Evolutionary conservation across 108 stramenopile genomes (phyloP).

Genomic region (Seminavis robusta): DNA sequence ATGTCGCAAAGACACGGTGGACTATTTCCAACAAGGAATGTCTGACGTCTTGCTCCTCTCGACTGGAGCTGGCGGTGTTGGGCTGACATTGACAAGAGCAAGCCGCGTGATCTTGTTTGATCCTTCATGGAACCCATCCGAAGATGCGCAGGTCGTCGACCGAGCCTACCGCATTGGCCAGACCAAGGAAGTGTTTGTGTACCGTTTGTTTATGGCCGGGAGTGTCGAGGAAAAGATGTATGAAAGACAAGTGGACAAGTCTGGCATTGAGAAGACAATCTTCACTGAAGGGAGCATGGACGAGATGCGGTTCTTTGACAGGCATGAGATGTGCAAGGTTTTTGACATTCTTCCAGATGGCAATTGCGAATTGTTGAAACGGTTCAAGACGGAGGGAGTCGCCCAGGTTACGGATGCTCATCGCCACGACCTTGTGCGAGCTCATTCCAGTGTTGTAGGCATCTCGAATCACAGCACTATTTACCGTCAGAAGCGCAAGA

Average conservation of each 20-base stretch:
- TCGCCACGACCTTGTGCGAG: too few species aligned
- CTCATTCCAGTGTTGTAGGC: too few species aligned
- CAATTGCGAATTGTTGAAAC: too few species aligned
- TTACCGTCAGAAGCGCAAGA: too few species aligned
- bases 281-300: constrained; percentile 42
- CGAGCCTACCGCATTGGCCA: constrained; percentile 93
- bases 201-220: constrained; percentile 91
- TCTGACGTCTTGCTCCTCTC: constrained; percentile 76
- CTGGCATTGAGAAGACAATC: constrained; percentile 70
- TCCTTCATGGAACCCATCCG: constrained; percentile 56
- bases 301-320: constrained; percentile 65
- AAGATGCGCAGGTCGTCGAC: constrained; percentile 92
- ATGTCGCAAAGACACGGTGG: constrained; percentile 81
- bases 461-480: too few species aligned
- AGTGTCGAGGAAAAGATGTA: constrained; percentile 92
- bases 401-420: too few species aligned
- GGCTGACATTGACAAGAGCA: constrained; percentile 82
- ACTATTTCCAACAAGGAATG: constrained; percentile 84
- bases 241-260: constrained; percentile 80
- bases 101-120: constrained; percentile 84
- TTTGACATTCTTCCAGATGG: too few species aligned
- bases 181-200: constrained; percentile 86
- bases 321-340: constrained; percentile 54
- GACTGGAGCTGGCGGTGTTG: constrained; percentile 86
- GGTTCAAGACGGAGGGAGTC: too few species aligned